phyloP scores from a whole-genome alignment of 1,139 yeast genomes.

The Nakaseomyces nivariensis region DNA sequence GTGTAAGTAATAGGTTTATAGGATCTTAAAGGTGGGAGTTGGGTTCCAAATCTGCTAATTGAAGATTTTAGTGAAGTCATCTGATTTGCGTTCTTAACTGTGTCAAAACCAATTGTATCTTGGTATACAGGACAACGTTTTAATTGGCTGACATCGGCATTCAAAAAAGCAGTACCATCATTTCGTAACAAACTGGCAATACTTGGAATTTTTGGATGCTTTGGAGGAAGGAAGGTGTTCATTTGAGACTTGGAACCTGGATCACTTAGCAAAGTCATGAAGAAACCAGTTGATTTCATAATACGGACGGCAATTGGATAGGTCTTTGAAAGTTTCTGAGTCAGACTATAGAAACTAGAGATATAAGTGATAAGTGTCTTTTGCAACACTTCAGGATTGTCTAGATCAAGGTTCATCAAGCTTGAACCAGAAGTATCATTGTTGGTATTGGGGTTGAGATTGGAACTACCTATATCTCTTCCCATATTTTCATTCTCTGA shows the following conservation, averaged over 20 bases:
- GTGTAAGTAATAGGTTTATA: constrained; percentile 30
- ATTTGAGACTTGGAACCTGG: constrained; percentile 23
- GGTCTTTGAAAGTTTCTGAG: constrained; percentile 31
- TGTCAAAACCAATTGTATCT: constrained; percentile 27
- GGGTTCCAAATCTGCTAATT: constrained; percentile 9
- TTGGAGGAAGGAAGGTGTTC: constrained; percentile 10
- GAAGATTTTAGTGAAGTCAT: not conserved
- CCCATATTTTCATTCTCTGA: constrained; percentile 16
- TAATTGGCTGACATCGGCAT: constrained; percentile 26
- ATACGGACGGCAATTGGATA: constrained; percentile 50
- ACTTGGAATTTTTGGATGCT: constrained; percentile 21
- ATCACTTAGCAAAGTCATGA: constrained; percentile 32
- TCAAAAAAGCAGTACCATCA: constrained; percentile 18
- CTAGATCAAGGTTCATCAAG: constrained; percentile 24
- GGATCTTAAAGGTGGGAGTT: constrained; percentile 24
- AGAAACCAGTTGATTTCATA: constrained; percentile 39
- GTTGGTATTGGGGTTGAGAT: constrained; percentile 6
- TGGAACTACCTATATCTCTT: constrained; percentile 9
- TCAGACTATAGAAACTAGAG: constrained; percentile 30
- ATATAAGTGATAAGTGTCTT: constrained; percentile 31
- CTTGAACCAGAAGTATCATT: constrained; percentile 9
- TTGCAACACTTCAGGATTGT: constrained; percentile 26
- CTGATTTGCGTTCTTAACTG: constrained; percentile 2
- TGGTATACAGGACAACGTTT: constrained; percentile 30
- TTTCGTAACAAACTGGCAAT: constrained; percentile 6